phyloP scores from a whole-genome alignment of 768 basidiomycete species.

The Mycena chlorophos region DNA sequence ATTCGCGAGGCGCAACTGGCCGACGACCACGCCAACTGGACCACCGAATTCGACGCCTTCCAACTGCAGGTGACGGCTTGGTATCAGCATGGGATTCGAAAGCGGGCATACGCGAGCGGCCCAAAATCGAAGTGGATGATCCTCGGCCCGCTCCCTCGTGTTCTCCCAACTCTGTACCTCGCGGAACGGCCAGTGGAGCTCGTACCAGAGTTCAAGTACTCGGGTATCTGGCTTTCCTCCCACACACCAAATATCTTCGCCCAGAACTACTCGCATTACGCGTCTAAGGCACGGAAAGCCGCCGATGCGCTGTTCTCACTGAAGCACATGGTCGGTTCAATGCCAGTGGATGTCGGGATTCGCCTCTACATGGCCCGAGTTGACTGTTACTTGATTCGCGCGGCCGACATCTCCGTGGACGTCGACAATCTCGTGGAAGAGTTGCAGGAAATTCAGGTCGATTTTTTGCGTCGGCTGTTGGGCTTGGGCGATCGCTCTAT shows the following conservation, averaged over 20 bases:
- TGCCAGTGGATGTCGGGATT: slow-evolving; percentile 17
- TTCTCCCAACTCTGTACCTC: background rate
- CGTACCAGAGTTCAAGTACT: slow-evolving; percentile 13
- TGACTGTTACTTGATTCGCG: slow-evolving; percentile 22
- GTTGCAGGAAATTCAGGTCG: background rate
- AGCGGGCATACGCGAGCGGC: slow-evolving; percentile 26
- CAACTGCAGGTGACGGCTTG: too few relatives aligned
- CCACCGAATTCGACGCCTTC: background rate
- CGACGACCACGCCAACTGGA: background rate
- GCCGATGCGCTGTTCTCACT: slow-evolving; percentile 20
- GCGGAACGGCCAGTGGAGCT: slow-evolving; percentile 7
- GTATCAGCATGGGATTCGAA: too few relatives aligned
- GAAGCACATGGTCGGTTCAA: slow-evolving; percentile 13
- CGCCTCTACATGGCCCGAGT: slow-evolving; percentile 24
- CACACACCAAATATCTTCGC: slow-evolving; percentile 1
- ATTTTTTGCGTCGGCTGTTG: background rate
- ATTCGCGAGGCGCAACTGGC: background rate
- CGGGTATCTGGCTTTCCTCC: slow-evolving; percentile 16
- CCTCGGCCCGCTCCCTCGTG: slow-evolving; percentile 10
- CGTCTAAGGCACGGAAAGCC: slow-evolving; percentile 18
- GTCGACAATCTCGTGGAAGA: background rate
- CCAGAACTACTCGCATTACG: slow-evolving; percentile 16
- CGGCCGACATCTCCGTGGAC: background rate
- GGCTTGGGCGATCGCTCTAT: background rate
- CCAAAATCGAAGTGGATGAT: slow-evolving; percentile 23